Evolutionary conservation across 768 basidiomycete species (phyloP), one percentile per base, ranked within the genome.

Genomic region (Cantharellus anzutake): DNA sequence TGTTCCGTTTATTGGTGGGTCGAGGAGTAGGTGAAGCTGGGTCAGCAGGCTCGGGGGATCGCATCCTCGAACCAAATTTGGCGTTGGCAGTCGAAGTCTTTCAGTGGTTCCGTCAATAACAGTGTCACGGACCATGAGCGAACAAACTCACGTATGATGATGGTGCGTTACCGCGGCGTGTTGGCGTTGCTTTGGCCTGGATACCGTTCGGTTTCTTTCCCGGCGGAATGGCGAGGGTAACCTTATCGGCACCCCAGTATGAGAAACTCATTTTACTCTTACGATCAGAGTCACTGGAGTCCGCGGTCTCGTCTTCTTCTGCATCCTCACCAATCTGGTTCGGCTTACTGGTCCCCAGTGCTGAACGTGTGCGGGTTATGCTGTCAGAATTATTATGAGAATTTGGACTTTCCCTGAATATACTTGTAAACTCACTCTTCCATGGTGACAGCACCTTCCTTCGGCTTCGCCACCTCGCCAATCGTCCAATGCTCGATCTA

Each of bases 181-280:
- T 37, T 37, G 63, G 63, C 35, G 69, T 69, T 60, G 69, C 69
- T 67, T 82, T 84, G 16, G 41, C 37, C 44, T 44, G 5, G 48
- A 44, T 29, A 57, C 58, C 29, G 7, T 41, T 41, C 14, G 5
- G 35, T 7, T 53, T 56, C 11, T 53, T 41, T 14, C 82, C 68
- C 44, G 80, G 69, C 2, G 87, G 85, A 65, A 85, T 85, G 68
- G 88, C 85, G 29, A 91, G 79, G 1, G 88, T 91, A 66, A 91
- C 78, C 71, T 88, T 88, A 73, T 91, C 88, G 40, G 88, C 88
- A 35, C 88, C 87, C 86, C 87, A 90, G 67, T 90, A 92, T 3
- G 86, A 89, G 71, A 90, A 90, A 73, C 85, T 86, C 88, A 90
- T 89, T 70, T 89, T 90, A 74, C 83, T 86, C 74, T 88, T 86